A percentile compares a stretch with the other conserved stretches of the same genome.
Conservation (phyloP, 2,329 filamentous ascomycete species). For the Madurella fahalii region DNA sequence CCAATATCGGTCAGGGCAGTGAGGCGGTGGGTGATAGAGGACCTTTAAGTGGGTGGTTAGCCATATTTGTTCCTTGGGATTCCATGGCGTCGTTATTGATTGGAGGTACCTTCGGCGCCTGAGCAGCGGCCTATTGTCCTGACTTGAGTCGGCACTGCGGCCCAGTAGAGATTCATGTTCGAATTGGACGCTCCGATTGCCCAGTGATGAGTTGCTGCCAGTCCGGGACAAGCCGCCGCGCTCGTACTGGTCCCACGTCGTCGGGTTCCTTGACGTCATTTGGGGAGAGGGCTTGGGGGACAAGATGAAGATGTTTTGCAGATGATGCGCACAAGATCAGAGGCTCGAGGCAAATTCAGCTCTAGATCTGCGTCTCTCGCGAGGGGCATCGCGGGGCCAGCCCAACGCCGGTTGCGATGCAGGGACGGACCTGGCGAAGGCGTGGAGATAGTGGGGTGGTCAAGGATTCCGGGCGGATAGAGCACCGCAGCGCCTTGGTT, state of each 20-base stretch:
- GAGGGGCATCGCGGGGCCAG: neutral
- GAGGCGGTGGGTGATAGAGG: slow-evolving; percentile 56
- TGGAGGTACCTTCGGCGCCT: slow-evolving; percentile 37
- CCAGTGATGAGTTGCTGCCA: slow-evolving; percentile 39
- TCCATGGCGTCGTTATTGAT: neutral
- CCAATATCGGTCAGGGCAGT: slow-evolving; percentile 66
- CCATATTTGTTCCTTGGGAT: neutral
- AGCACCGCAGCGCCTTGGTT: too few relatives aligned
- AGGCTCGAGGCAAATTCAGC: neutral
- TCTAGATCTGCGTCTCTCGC: neutral
- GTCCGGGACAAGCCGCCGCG: slow-evolving; percentile 39
- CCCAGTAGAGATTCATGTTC: slow-evolving; percentile 47
- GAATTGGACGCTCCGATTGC: slow-evolving; percentile 39
- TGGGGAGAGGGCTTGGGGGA: neutral
- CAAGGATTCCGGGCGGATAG: too few relatives aligned
- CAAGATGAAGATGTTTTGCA: neutral
- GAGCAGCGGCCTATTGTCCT: slow-evolving; percentile 31
- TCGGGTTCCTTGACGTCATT: slow-evolving; percentile 35
- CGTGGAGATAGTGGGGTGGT: neutral
- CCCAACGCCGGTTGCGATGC: neutral
- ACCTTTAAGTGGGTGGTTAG: slow-evolving; percentile 43
- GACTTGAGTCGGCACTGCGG: slow-evolving; percentile 32
- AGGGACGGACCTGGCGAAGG: neutral
- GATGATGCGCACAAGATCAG: too few relatives aligned
- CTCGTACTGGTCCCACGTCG: slow-evolving; percentile 46